phyloP scores from a whole-genome alignment of 306 rosid genomes.

The Mucuna pruriens region DNA sequence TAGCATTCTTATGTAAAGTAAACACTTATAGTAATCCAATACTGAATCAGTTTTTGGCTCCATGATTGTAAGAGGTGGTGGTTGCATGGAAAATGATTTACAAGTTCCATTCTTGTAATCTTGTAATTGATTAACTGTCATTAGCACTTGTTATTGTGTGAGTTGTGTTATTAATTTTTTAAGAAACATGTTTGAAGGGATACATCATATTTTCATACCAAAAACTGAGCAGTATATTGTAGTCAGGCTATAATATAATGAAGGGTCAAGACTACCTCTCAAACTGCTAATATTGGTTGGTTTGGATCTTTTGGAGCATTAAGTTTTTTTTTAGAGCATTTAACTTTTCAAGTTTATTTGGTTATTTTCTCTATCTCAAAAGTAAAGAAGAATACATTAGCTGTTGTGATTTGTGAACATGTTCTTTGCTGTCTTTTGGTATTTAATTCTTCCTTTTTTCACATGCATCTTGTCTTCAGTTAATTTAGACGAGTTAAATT shows the following conservation, averaged over 20 bases:
- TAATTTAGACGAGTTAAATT: not conserved
- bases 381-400: not conserved
- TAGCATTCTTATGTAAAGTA: not conserved
- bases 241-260: not conserved
- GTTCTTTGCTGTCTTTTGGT: not conserved
- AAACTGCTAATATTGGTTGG: slow-evolving; percentile 13
- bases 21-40: not conserved
- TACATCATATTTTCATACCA: slow-evolving; percentile 23
- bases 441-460: not conserved
- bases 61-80: slow-evolving; percentile 3
- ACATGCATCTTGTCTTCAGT: not conserved
- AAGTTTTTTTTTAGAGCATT: not conserved
- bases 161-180: slow-evolving; percentile 1
- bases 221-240: slow-evolving; percentile 25
- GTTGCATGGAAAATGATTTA: not conserved
- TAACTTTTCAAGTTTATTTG: not conserved
- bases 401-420: not conserved
- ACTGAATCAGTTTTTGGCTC: slow-evolving; percentile 1
- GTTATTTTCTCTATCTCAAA: not conserved
- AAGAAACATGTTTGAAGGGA: not conserved
- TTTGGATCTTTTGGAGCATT: not conserved
- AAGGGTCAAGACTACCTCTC: not conserved
- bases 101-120: slow-evolving; percentile 11
- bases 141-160: not conserved
- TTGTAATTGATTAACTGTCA: not conserved